Conservation (phyloP, 2,329 filamentous ascomycete genomes). For the Epichloe gansuensis region DNA sequence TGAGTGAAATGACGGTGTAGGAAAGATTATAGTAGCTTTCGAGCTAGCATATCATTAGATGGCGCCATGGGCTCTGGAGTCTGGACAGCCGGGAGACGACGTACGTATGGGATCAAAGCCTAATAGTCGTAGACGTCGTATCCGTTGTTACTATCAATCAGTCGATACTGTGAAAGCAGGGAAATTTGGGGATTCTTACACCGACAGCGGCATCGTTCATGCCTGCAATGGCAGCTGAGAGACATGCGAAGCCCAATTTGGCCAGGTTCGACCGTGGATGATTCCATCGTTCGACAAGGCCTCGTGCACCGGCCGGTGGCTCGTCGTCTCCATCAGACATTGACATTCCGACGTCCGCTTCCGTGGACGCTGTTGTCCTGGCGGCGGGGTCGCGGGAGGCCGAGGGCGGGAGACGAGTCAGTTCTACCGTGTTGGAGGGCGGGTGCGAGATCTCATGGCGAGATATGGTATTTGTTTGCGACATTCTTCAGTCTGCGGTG, state of each 20-base stretch:
- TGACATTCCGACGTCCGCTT: neutral
- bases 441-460: neutral
- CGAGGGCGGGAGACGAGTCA: neutral
- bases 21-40: conserved; percentile 48
- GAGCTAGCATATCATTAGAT: conserved; percentile 26
- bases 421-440: neutral
- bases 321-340: conserved; percentile 5
- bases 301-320: conserved; percentile 16
- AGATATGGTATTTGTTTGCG: neutral
- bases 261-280: conserved; percentile 20
- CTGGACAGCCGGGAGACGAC: conserved; percentile 1
- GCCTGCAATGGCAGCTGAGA: conserved; percentile 47
- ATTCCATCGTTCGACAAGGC: conserved; percentile 23
- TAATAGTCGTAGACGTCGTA: neutral
- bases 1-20: conserved; percentile 48
- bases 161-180: neutral
- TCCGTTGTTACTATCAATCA: too few species aligned
- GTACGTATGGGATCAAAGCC: conserved; percentile 26
- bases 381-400: neutral
- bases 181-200: conserved; percentile 21
- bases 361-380: neutral
- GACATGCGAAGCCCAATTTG: conserved; percentile 33
- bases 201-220: conserved; percentile 52
- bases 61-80: too few species aligned
- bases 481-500: neutral